A percentile compares a stretch with the other conserved stretches of the same genome.
Conservation (phyloP, 2,329 filamentous ascomycete species). For the Stemphylium lycopersici region DNA sequence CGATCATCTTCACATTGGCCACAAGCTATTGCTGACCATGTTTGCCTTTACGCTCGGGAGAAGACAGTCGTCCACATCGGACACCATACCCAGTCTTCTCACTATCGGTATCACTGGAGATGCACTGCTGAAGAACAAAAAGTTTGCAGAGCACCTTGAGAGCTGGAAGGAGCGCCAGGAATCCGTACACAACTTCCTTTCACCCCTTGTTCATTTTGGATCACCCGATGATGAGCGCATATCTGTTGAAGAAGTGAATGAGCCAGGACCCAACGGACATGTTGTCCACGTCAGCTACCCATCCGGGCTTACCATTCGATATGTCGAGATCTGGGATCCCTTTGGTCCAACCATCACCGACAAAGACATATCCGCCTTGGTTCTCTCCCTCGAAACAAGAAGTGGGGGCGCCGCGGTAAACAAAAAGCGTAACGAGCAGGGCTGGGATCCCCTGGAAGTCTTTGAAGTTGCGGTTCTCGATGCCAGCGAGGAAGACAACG, state of each 20-base stretch:
- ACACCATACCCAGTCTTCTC: conserved; percentile 58
- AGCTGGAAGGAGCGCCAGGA: conserved; percentile 77
- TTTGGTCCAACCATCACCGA: conserved; percentile 91
- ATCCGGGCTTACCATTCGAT: conserved; percentile 71
- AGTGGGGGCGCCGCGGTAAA: conserved; percentile 86
- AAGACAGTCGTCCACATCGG: conserved; percentile 14
- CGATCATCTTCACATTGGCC: conserved; percentile 92
- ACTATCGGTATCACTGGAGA: conserved; percentile 90
- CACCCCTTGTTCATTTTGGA: conserved; percentile 65
- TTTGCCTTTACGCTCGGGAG: conserved; percentile 71
- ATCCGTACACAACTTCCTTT: conserved; percentile 73
- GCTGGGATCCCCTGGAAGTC: conserved; percentile 76
- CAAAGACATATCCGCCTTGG: conserved; percentile 75
- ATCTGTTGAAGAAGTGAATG: conserved; percentile 53
- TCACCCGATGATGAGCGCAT: conserved; percentile 52
- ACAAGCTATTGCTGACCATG: conserved; percentile 95
- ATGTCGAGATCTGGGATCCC: conserved; percentile 83
- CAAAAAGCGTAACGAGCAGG: conserved; percentile 74
- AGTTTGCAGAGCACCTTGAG: conserved; percentile 80
- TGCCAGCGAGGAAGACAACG: conserved; percentile 60
- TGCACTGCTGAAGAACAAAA: conserved; percentile 85
- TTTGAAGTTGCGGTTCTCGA: conserved; percentile 92
- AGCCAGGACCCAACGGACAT: conserved; percentile 56
- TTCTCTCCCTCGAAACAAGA: conserved; percentile 87
- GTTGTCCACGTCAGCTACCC: conserved; percentile 65